phyloP scores from a whole-genome alignment of 306 rosid genomes.

The Vigna radiata region DNA sequence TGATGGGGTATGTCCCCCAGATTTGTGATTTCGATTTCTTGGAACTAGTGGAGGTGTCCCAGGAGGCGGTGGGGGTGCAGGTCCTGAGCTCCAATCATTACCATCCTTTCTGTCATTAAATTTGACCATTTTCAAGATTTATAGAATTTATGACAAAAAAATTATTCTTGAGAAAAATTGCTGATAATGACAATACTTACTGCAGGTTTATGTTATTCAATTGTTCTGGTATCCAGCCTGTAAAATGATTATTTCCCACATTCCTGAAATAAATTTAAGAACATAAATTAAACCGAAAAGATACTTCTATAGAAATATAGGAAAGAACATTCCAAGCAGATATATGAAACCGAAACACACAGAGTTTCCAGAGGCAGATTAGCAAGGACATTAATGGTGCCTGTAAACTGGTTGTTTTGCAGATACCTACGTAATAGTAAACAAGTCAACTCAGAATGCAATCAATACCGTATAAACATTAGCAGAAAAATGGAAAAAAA shows the following conservation, averaged over 20 bases:
- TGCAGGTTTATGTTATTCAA: constrained; percentile 70
- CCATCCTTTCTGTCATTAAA: constrained; percentile 69
- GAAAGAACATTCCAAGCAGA: constrained; percentile 32
- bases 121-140: constrained; percentile 42
- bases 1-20: constrained; percentile 61
- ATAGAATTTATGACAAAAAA: constrained; percentile 25
- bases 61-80: constrained; percentile 99
- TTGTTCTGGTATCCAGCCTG: constrained; percentile 90
- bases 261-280: constrained; percentile 64
- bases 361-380: constrained; percentile 77
- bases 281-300: constrained; percentile 31
- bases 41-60: constrained; percentile 77
- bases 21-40: constrained; percentile 56
- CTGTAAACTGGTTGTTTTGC: constrained; percentile 90
- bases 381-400: constrained; percentile 85
- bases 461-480: constrained; percentile 42
- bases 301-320: constrained; percentile 15
- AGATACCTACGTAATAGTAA: constrained; percentile 61
- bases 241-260: constrained; percentile 80
- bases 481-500: neutral
- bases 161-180: constrained; percentile 10
- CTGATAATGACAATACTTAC: constrained; percentile 61
- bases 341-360: constrained; percentile 56
- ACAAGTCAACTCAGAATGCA: constrained; percentile 42
- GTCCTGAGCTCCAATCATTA: constrained; percentile 85